Percentiles rank a stretch among this genome's conserved stretches.
Evolutionary conservation across 768 basidiomycete species (phyloP).

Genomic region (Hygrophorus pudorinus): DNA sequence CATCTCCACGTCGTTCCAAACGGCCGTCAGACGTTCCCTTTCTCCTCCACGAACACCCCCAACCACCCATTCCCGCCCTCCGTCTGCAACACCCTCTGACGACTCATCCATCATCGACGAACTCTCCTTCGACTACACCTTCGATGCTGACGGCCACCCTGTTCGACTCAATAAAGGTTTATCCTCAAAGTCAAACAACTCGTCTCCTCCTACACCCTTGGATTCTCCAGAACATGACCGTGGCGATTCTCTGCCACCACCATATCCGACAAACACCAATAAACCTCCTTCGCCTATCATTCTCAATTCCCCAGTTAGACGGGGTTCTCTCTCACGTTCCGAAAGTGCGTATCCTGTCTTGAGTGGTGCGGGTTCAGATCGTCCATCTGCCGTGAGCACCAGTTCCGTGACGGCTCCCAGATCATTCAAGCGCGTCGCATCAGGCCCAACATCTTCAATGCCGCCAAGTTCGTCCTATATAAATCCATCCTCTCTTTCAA

Average conservation of each 20-base stretch:
- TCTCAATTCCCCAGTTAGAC: slow-evolving; percentile 28
- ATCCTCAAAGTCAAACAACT: slow-evolving; percentile 31
- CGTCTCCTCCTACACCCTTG: slow-evolving; percentile 25
- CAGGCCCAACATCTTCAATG: slow-evolving; percentile 35
- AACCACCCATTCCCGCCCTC: slow-evolving; percentile 18
- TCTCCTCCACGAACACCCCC: slow-evolving; percentile 34
- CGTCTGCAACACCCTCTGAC: slow-evolving; percentile 36
- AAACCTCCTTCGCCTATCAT: slow-evolving; percentile 25
- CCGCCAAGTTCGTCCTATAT: slow-evolving; percentile 15
- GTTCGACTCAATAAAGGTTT: slow-evolving; percentile 48
- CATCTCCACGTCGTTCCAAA: background rate
- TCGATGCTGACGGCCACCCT: slow-evolving; percentile 43
- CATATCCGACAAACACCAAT: slow-evolving; percentile 1
- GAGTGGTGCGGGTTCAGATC: slow-evolving; percentile 17
- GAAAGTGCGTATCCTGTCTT: slow-evolving; percentile 51
- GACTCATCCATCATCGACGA: slow-evolving; percentile 53
- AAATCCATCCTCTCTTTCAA: slow-evolving; percentile 17
- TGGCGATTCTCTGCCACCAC: slow-evolving; percentile 6
- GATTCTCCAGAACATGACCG: slow-evolving; percentile 5
- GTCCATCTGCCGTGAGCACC: slow-evolving; percentile 19
- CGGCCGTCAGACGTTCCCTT: background rate
- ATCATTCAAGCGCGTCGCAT: slow-evolving; percentile 58
- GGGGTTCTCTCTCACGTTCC: slow-evolving; percentile 52
- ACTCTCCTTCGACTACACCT: slow-evolving; percentile 57
- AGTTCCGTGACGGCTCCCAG: slow-evolving; percentile 22